These are phyloP conservation scores for Tricholomella constricta DNA, from an alignment of 768 basidiomycete species.

Conservation along the genomic window DNA sequence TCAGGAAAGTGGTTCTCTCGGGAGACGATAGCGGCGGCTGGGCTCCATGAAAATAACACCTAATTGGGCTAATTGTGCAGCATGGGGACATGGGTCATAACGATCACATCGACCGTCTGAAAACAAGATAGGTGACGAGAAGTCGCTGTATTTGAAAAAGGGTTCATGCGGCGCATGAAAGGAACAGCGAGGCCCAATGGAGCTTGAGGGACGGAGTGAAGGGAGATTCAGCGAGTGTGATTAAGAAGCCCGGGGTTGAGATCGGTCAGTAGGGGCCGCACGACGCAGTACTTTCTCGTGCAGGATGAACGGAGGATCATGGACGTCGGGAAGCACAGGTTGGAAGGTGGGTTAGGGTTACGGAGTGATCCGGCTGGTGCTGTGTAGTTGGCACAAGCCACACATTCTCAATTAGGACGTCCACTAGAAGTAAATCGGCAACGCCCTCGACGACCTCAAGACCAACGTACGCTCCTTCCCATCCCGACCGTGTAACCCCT, in stretches of 20 bases:
- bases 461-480: constrained; percentile 39
- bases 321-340: background rate
- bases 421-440: constrained; percentile 33
- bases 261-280: constrained; percentile 1
- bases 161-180: background rate
- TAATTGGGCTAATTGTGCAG: constrained; percentile 8
- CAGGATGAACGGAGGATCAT: background rate
- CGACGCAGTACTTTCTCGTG: background rate
- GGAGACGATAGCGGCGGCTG: background rate
- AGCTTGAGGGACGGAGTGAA: background rate
- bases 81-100: background rate
- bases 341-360: constrained; percentile 32
- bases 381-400: constrained; percentile 46
- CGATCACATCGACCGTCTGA: background rate
- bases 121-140: background rate
- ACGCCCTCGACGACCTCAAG: constrained; percentile 47
- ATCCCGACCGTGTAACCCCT: constrained; percentile 17
- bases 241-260: background rate
- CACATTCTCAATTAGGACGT: constrained; percentile 28
- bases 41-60: background rate
- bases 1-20: background rate
- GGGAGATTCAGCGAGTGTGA: background rate
- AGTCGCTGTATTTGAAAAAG: background rate
- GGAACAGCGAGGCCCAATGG: constrained; percentile 8
- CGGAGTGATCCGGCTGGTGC: constrained; percentile 39